phyloP scores from a whole-genome alignment of 2,329 filamentous ascomycete species.

The Aspergillus fumigatus region DNA sequence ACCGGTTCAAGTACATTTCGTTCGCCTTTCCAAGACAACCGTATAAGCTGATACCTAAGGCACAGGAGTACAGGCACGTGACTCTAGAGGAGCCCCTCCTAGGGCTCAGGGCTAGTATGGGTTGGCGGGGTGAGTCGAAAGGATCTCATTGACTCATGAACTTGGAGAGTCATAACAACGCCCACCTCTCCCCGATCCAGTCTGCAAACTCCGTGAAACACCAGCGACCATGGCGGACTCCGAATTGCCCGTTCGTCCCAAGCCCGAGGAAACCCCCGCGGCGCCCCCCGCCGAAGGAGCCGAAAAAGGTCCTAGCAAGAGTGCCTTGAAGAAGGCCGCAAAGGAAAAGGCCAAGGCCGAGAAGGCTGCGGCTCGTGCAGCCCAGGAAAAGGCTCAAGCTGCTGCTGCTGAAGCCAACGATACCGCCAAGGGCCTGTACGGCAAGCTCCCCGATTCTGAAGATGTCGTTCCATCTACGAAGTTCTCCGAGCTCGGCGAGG shows the following conservation, averaged over 20 bases:
- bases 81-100: conserved; percentile 19
- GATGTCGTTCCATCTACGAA: conserved; percentile 58
- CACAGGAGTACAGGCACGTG: not conserved
- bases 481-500: conserved; percentile 52
- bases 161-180: conserved; percentile 3
- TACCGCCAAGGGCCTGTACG: conserved; percentile 70
- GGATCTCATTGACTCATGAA: conserved; percentile 3
- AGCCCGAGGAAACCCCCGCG: conserved; percentile 32
- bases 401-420: conserved; percentile 60
- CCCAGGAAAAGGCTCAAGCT: conserved; percentile 67
- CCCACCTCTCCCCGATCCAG: conserved; percentile 1
- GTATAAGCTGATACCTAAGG: not conserved
- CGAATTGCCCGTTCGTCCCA: conserved; percentile 37
- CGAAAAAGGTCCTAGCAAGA: conserved; percentile 57
- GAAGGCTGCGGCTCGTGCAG: conserved; percentile 67
- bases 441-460: conserved; percentile 58
- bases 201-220: conserved; percentile 3
- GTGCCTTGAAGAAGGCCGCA: conserved; percentile 77
- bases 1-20: too few relatives aligned
- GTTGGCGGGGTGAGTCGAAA: conserved; percentile 31
- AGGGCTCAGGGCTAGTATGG: conserved; percentile 29
- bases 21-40: not conserved
- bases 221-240: conserved; percentile 33
- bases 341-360: conserved; percentile 86
- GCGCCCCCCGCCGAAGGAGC: conserved; percentile 28